Evolutionary conservation across 2,329 filamentous ascomycete species (phyloP).

Genomic region (Xylaria sp.): DNA sequence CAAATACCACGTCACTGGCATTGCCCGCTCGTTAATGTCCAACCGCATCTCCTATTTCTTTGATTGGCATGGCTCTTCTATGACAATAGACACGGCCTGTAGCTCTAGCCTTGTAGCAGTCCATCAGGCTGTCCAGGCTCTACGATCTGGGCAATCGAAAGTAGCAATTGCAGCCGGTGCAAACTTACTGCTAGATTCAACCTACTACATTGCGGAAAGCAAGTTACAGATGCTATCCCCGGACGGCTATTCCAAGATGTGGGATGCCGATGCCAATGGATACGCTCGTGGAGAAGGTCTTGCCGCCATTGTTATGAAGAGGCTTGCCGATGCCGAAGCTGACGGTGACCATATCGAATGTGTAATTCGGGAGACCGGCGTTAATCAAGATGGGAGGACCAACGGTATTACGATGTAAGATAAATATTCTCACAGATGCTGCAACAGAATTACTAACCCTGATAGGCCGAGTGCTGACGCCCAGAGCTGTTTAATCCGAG

Average conservation of each 20-base stretch:
- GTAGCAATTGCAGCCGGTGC: constrained; percentile 35
- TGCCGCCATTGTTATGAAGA: constrained; percentile 56
- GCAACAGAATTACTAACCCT: too few relatives aligned
- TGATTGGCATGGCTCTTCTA: too few relatives aligned
- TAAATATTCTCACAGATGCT: too few relatives aligned
- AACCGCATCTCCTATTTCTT: background rate
- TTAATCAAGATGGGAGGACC: constrained; percentile 38
- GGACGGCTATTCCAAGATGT: constrained; percentile 32
- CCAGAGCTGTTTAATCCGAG: too few relatives aligned
- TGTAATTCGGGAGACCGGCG: constrained; percentile 25
- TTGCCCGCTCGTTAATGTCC: background rate
- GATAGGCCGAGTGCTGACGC: too few relatives aligned
- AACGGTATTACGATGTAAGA: constrained; percentile 32
- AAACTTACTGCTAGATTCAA: constrained; percentile 36
- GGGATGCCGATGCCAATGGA: constrained; percentile 33
- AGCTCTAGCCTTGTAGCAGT: constrained; percentile 55
- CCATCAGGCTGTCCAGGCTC: constrained; percentile 48
- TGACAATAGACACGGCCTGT: constrained; percentile 60
- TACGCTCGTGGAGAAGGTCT: constrained; percentile 40
- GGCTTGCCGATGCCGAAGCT: constrained; percentile 53
- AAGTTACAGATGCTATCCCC: constrained; percentile 44
- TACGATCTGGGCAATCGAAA: constrained; percentile 46
- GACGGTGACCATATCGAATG: constrained; percentile 41
- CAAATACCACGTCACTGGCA: too few relatives aligned
- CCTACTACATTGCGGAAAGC: constrained; percentile 28